A percentile compares a stretch with the other conserved stretches of the same genome.
Conservation (phyloP, 1,284 basidiomycete genomes). For the Fomitopsis schrenkii region DNA sequence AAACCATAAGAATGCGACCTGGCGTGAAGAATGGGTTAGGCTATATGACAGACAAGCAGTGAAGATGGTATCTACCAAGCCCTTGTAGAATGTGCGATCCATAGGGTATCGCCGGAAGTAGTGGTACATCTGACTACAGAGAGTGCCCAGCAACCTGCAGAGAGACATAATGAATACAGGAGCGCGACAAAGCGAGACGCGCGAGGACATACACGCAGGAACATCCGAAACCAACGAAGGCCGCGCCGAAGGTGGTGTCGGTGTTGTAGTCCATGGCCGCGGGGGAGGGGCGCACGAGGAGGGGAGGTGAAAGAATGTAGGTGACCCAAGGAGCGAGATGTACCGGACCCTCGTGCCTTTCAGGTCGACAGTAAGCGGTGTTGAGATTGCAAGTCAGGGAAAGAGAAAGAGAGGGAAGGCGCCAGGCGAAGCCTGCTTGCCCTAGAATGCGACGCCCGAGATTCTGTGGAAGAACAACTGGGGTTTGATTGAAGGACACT, state of each 20-base stretch:
- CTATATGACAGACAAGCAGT: neutral
- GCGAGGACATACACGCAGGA: constrained; percentile 33
- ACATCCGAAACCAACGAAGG: constrained; percentile 51
- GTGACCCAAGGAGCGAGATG: constrained; percentile 3
- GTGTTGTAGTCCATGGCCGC: constrained; percentile 24
- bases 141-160: constrained; percentile 42
- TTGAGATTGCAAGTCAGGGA: neutral
- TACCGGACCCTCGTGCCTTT: constrained; percentile 5
- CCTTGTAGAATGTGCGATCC: constrained; percentile 51
- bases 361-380: neutral
- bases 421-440: neutral
- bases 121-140: constrained; percentile 47
- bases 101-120: constrained; percentile 54
- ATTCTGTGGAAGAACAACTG: neutral
- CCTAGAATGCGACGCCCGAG: neutral
- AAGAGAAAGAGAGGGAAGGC: constrained; percentile 1
- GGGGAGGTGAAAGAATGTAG: constrained; percentile 2
- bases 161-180: neutral
- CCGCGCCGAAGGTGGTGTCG: constrained; percentile 55
- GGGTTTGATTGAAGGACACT: neutral
- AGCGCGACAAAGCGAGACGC: neutral
- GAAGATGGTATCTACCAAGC: constrained; percentile 39
- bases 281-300: constrained; percentile 1
- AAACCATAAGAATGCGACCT: neutral
- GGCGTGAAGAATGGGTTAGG: neutral